Evolutionary conservation across 2,329 filamentous ascomycete genomes (phyloP), one percentile per base, ranked within the genome.

Genomic region (Biscogniauxia sp.): DNA sequence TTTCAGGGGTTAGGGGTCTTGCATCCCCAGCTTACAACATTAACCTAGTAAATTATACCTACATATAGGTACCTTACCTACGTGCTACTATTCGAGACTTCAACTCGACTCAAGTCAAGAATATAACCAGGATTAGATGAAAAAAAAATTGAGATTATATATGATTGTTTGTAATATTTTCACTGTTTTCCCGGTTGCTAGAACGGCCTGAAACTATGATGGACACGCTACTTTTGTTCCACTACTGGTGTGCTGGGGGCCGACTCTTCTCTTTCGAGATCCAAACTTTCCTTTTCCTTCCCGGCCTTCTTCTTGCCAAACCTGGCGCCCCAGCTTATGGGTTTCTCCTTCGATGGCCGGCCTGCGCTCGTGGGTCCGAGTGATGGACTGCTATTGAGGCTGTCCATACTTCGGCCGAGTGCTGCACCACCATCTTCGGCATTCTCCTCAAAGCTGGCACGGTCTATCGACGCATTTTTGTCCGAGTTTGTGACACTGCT

Each of bases 401-500:
- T 87, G 25, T 88, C 84, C 50, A 80, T 79, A 71, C 83, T 84
- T 55, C 79, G 80, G 8, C 82, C 82, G 19, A 82, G 71, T 8
- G 63, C 57, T 20, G 62, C 65, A 17, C 59, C 62, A 50, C 59
- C 65, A 19, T 82, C 80, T 64, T 85, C 83, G 20, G 76, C 80
- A 6, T 80, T 70, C 53, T 85, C 82, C 50, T 86, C 84, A 19
- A 88, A 82, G 69, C 83, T 86, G 13, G 83, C 83, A 51, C 84
- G 80, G 55, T 87, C 84, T 5, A 77, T 77, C 23, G 83, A 83
- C 41, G 77, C 70, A 61, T 84, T 85, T 70, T 81, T 81, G 57
- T 88, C 85, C 56, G 83, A 85, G 66, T 84, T 82, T 54, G 80
- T 79, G 17, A 81, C 78, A 70, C 84, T 87, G 54, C 84, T 80